Percentiles rank a stretch among this genome's conserved stretches.
phyloP scores from a whole-genome alignment of 208 protist species.

The Leishmania tropica region DNA sequence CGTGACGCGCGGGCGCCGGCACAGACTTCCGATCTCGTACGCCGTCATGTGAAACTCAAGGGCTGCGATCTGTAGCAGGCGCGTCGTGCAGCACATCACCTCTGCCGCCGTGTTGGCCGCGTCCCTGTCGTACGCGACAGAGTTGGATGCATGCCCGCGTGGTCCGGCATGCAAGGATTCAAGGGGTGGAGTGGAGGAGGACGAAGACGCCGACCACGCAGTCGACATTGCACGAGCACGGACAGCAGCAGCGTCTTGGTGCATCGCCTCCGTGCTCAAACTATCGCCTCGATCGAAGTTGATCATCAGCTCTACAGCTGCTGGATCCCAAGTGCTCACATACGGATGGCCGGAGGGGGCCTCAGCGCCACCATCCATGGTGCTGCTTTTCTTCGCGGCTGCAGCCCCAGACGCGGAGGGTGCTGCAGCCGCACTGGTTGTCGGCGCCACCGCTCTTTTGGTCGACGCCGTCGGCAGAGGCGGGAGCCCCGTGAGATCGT shows the following conservation, averaged over 20 bases:
- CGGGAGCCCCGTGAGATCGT: background rate
- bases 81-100: conserved; percentile 51
- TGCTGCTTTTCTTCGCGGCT: background rate
- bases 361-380: background rate
- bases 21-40: conserved; percentile 50
- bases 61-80: conserved; percentile 56
- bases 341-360: background rate
- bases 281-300: background rate
- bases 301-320: background rate
- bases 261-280: background rate
- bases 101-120: conserved; percentile 46
- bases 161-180: background rate
- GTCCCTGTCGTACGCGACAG: conserved; percentile 29
- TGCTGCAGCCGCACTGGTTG: background rate
- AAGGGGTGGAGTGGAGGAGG: background rate
- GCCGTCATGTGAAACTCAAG: conserved; percentile 50
- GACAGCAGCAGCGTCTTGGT: background rate
- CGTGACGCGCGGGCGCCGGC: conserved; percentile 44
- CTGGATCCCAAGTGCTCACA: background rate
- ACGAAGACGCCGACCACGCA: conserved; percentile 3
- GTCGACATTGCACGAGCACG: background rate
- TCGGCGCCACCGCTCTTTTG: background rate
- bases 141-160: background rate
- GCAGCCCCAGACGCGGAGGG: background rate
- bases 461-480: background rate